Conservation (phyloP, 345 rosid genomes). For the Diplotaxis tenuifolia region DNA sequence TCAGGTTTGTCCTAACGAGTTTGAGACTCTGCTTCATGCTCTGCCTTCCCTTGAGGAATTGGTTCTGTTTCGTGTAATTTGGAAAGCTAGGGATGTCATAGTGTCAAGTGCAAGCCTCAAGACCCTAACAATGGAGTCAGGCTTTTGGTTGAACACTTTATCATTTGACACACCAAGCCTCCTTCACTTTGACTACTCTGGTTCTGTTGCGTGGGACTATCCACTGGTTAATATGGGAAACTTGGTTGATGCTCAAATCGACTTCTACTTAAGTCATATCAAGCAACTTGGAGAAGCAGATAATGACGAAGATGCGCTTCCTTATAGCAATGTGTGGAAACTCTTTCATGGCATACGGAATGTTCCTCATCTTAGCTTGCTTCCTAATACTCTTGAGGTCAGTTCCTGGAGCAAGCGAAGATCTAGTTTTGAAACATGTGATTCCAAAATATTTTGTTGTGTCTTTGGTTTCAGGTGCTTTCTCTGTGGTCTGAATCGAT, state of each 20-base stretch:
- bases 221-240: no score
- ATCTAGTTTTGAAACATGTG: neutral
- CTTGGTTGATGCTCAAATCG: no score
- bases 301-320: no score
- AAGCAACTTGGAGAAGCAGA: neutral
- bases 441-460: neutral
- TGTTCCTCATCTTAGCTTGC: neutral
- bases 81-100: neutral
- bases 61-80: neutral
- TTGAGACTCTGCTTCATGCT: no score
- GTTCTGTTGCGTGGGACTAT: neutral
- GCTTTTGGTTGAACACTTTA: neutral
- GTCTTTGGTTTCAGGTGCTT: constrained; percentile 8
- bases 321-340: neutral
- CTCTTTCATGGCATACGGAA: no score
- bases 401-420: neutral
- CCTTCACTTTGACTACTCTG: neutral
- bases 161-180: constrained; percentile 13
- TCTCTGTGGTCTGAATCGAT: neutral
- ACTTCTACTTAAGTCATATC: no score
- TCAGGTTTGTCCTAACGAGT: neutral
- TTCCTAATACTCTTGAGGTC: neutral
- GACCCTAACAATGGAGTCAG: no score
- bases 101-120: no score
- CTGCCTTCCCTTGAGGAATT: constrained; percentile 13